These are phyloP conservation scores for Malus orientalis DNA, from an alignment of 306 rosid species.

Conservation along the genomic window DNA sequence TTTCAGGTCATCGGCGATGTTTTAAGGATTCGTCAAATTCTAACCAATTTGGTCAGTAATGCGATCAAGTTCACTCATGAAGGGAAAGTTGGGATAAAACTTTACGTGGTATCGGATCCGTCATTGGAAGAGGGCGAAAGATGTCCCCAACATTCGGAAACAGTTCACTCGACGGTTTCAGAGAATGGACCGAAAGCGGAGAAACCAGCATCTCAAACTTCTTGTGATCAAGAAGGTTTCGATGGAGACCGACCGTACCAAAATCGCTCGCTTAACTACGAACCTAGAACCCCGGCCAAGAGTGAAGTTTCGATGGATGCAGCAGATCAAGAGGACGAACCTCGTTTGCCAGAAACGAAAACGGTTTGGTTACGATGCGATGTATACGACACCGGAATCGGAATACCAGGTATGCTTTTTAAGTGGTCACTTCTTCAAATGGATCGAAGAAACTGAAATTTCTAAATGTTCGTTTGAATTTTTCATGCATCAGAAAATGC, in stretches of 20 bases:
- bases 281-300: constrained; percentile 40
- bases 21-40: constrained; percentile 85
- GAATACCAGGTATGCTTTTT: constrained; percentile 74
- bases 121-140: constrained; percentile 40
- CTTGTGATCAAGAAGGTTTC: constrained; percentile 22
- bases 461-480: constrained; percentile 2
- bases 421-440: not conserved
- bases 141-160: constrained; percentile 22
- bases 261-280: constrained; percentile 32
- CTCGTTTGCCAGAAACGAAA: constrained; percentile 45
- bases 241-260: constrained; percentile 27
- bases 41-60: constrained; percentile 85
- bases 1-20: constrained; percentile 85
- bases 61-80: constrained; percentile 91
- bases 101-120: constrained; percentile 55
- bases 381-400: constrained; percentile 93
- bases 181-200: constrained; percentile 48
- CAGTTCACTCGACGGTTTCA: constrained; percentile 25
- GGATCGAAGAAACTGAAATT: not conserved
- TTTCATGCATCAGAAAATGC: constrained; percentile 58
- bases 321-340: constrained; percentile 38
- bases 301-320: constrained; percentile 44
- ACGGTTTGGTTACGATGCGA: constrained; percentile 89
- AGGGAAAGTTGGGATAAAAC: constrained; percentile 89
- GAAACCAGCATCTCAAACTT: constrained; percentile 28